phyloP scores from a whole-genome alignment of 1,284 basidiomycete genomes.

The Cystobasidium sp. region DNA sequence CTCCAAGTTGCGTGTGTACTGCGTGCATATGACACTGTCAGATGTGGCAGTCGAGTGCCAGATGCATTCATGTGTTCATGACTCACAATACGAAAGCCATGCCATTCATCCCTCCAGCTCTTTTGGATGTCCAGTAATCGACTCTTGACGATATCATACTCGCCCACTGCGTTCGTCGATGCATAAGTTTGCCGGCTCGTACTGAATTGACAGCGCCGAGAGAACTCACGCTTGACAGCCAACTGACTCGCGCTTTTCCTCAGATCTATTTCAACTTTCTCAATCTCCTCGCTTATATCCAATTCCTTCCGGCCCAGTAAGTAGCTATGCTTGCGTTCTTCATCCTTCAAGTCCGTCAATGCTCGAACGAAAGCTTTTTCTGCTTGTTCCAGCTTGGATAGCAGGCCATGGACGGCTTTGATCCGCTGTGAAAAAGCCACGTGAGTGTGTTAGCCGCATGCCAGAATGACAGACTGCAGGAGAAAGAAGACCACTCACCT shows the following conservation, averaged over 20 bases:
- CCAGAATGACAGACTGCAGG: background rate
- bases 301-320: background rate
- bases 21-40: no score
- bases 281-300: constrained; percentile 22
- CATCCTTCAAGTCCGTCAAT: constrained; percentile 11
- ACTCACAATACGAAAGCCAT: constrained; percentile 23
- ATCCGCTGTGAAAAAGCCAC: background rate
- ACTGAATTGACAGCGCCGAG: background rate
- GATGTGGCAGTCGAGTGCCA: background rate
- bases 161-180: background rate
- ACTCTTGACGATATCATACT: constrained; percentile 22
- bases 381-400: constrained; percentile 15
- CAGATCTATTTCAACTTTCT: constrained; percentile 36
- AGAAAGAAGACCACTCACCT: background rate
- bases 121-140: constrained; percentile 6
- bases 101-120: constrained; percentile 28
- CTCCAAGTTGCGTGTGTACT: constrained; percentile 15
- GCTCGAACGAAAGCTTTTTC: constrained; percentile 21
- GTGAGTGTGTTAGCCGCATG: background rate
- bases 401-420: background rate
- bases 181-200: background rate
- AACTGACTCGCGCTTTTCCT: constrained; percentile 1
- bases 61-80: background rate
- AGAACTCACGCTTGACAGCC: constrained; percentile 15
- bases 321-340: constrained; percentile 2